These are phyloP conservation scores for Claviceps humidiphila DNA, from an alignment of 2,329 filamentous ascomycete species.

Conservation along the genomic window DNA sequence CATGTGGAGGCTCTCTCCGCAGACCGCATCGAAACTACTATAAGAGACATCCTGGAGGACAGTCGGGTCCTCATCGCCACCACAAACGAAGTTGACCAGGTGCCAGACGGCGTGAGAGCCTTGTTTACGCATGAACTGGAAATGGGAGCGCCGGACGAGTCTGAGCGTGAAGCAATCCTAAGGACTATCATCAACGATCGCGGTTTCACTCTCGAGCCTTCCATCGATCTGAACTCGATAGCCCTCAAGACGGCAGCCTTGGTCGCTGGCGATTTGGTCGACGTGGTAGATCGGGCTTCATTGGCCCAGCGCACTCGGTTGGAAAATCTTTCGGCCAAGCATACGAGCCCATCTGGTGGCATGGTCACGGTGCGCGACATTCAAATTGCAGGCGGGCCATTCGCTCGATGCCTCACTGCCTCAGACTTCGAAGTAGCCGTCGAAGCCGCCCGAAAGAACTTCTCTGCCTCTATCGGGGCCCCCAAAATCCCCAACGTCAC, in stretches of 20 bases:
- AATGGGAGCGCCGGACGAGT: conserved; percentile 83
- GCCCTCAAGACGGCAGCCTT: conserved; percentile 92
- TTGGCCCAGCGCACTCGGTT: conserved; percentile 65
- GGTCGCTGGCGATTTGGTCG: conserved; percentile 85
- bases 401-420: conserved; percentile 65
- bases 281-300: conserved; percentile 82
- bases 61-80: conserved; percentile 80
- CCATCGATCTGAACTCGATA: conserved; percentile 72
- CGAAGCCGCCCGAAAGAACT: conserved; percentile 92
- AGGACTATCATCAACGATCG: conserved; percentile 63
- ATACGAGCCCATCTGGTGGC: conserved; percentile 19
- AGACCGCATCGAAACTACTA: conserved; percentile 73
- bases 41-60: conserved; percentile 72
- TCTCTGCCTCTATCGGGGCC: conserved; percentile 91
- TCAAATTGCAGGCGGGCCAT: conserved; percentile 72
- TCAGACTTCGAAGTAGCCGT: conserved; percentile 86
- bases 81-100: conserved; percentile 87
- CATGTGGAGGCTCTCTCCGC: conserved; percentile 87
- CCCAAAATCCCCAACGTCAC: conserved; percentile 96
- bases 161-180: conserved; percentile 79
- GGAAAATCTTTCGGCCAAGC: conserved; percentile 50
- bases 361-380: conserved; percentile 63
- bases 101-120: conserved; percentile 78
- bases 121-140: conserved; percentile 94
- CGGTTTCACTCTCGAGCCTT: conserved; percentile 63